Conservation (phyloP, 495 filamentous ascomycete species). For the Penicillium antarcticum region DNA sequence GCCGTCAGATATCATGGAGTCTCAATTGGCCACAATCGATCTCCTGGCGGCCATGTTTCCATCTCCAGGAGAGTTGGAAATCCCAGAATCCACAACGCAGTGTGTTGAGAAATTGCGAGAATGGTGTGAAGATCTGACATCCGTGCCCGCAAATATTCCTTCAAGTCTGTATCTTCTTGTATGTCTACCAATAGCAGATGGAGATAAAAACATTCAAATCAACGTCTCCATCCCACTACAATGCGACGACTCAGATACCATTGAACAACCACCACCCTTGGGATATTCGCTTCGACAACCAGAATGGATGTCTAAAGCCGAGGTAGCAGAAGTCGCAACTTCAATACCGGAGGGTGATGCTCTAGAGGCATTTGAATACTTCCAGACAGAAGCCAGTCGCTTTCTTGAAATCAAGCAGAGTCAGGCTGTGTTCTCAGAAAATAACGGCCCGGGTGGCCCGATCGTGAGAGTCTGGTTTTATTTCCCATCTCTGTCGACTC, state of each 20-base stretch:
- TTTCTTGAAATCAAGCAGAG: slow-evolving; percentile 27
- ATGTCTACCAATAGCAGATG: slow-evolving; percentile 22
- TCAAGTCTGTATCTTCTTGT: slow-evolving; percentile 25
- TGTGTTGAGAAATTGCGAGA: slow-evolving; percentile 29
- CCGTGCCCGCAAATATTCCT: slow-evolving; percentile 16
- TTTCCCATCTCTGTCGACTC: slow-evolving; percentile 38
- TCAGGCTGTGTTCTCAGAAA: background rate
- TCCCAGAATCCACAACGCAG: slow-evolving; percentile 28
- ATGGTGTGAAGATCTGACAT: slow-evolving; percentile 26
- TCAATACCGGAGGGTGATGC: slow-evolving; percentile 30
- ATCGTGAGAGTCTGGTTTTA: slow-evolving; percentile 42
- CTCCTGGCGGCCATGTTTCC: slow-evolving; percentile 38
- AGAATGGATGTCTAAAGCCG: slow-evolving; percentile 42
- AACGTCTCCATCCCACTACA: slow-evolving; percentile 35
- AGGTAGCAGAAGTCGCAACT: slow-evolving; percentile 23
- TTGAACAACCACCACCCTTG: slow-evolving; percentile 25
- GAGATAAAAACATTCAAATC: slow-evolving; percentile 29
- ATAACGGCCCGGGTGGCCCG: slow-evolving; percentile 5
- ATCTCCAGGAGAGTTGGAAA: slow-evolving; percentile 31
- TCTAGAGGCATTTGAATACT: slow-evolving; percentile 32
- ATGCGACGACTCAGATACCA: slow-evolving; percentile 10
- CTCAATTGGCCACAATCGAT: slow-evolving; percentile 36
- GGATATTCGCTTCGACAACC: slow-evolving; percentile 37
- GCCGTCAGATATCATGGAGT: slow-evolving; percentile 28
- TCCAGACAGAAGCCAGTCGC: slow-evolving; percentile 21